Percentiles rank a stretch among this genome's conserved stretches.
Conservation (phyloP, 805 yeast species). For the Candida vaughaniae region DNA sequence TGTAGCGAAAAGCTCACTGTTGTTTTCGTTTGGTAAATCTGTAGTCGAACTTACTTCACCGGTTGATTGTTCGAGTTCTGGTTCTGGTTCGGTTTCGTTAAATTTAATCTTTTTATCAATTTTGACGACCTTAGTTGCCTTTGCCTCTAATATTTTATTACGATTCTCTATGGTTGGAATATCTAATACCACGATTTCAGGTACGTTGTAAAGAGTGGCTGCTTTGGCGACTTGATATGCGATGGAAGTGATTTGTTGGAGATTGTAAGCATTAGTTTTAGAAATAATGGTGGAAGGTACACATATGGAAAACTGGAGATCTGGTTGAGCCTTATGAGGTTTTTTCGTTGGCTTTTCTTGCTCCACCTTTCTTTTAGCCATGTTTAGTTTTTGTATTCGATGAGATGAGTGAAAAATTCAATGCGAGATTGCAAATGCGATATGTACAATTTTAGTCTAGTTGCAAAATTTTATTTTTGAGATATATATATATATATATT, state of each 20-base stretch:
- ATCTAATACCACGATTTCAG: conserved; percentile 73
- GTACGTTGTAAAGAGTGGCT: conserved; percentile 65
- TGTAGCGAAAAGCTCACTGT: conserved; percentile 59
- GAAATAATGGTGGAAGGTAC: conserved; percentile 69
- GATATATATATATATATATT: not conserved
- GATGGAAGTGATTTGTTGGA: conserved; percentile 70
- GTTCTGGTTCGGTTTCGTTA: conserved; percentile 13
- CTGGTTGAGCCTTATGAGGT: conserved; percentile 25
- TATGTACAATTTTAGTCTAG: not conserved
- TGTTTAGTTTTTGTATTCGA: no score
- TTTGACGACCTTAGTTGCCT: conserved; percentile 20
- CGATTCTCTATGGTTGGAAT: conserved; percentile 30
- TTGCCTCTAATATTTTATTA: conserved; percentile 18
- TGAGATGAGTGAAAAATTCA: conserved; percentile 5
- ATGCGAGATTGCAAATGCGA: no score
- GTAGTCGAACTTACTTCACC: not conserved
- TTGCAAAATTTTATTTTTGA: no score
- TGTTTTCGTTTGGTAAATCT: conserved; percentile 21
- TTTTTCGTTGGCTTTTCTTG: conserved; percentile 27
- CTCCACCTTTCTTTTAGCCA: conserved; percentile 24
- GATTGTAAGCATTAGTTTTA: conserved; percentile 52
- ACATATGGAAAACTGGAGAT: conserved; percentile 55
- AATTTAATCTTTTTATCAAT: conserved; percentile 33
- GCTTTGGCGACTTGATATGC: conserved; percentile 80
- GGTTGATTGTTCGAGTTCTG: not conserved